Base-by-base conservation (phyloP, 371 early-diverging fungal species). In the Mycotypha africana region DNA sequence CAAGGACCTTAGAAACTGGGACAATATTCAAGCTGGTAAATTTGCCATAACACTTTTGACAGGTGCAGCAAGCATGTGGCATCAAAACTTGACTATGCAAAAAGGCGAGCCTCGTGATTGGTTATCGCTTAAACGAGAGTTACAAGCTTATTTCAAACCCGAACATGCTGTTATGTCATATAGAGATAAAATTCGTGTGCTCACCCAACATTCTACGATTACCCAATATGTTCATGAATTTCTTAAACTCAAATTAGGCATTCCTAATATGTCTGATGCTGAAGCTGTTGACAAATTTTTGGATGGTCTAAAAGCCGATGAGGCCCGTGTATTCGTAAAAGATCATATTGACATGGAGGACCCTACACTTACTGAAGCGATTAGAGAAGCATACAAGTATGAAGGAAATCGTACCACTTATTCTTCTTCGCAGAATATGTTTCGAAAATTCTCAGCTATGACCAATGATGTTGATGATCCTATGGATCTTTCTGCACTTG, bases 281-380 rank as follows among this genome's bases (percentile, higher is more conserved):
- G 42, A 42, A 22, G 37, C 44, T 17, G 24, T n/a, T 11, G 43
- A 50, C 23, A 50, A 37, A 15, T 43, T 38, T 23, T 21, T 42
- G 1, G 14, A 42, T 9, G 49, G 49, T n/a, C n/a, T n/a, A n/a
- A n/a, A n/a, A n/a, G n/a, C n/a, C n/a, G n/a, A n/a, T n/a, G n/a
- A n/a, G n/a, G n/a, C n/a, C n/a, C n/a, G n/a, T n/a, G n/a, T n/a
- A n/a, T n/a, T n/a, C n/a, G n/a, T n/a, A n/a, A n/a, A n/a, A n/a
- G n/a, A n/a, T n/a, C n/a, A n/a, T n/a, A n/a, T n/a, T n/a, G n/a
- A n/a, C n/a, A n/a, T n/a, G n/a, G n/a, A n/a, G n/a, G n/a, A n/a
- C n/a, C n/a, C n/a, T n/a, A n/a, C n/a, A n/a, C n/a, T n/a, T n/a
- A n/a, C n/a, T n/a, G n/a, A n/a, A n/a, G n/a, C n/a, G n/a, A n/a